These are phyloP conservation scores for Monosporozyma servazzii DNA, from an alignment of 805 yeast species.

Conservation along the genomic window DNA sequence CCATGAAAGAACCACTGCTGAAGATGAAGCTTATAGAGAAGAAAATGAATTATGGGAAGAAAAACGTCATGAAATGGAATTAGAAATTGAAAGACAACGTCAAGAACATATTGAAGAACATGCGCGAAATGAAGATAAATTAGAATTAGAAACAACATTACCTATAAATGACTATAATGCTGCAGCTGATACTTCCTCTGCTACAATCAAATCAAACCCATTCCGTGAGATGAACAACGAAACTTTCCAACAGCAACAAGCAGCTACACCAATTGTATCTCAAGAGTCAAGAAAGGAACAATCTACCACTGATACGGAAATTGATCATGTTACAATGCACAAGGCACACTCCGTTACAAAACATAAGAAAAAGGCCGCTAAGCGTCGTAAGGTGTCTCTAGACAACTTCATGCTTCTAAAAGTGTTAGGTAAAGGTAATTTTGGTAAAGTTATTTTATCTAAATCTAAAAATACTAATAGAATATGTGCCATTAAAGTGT, in stretches of 20 bases:
- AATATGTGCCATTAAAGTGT: slow-evolving; percentile 90
- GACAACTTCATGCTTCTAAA: slow-evolving; percentile 93
- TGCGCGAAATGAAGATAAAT: neutral
- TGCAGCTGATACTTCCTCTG: slow-evolving; percentile 1
- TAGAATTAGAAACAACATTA: neutral
- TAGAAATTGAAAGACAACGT: slow-evolving; percentile 9
- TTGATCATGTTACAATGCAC: slow-evolving; percentile 16
- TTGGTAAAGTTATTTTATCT: slow-evolving; percentile 96
- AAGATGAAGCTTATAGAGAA: slow-evolving; percentile 11
- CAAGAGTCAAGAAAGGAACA: neutral
- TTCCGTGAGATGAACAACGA: slow-evolving; percentile 22
- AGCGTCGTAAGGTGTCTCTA: slow-evolving; percentile 72
- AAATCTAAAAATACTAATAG: slow-evolving; percentile 76
- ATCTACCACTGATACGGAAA: neutral
- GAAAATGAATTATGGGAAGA: slow-evolving; percentile 15
- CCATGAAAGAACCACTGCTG: neutral
- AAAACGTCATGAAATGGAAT: slow-evolving; percentile 12
- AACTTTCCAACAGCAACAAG: slow-evolving; percentile 11
- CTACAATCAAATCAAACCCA: slow-evolving; percentile 13
- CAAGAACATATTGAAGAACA: slow-evolving; percentile 2
- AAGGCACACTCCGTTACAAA: slow-evolving; percentile 13
- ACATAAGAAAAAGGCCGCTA: slow-evolving; percentile 21
- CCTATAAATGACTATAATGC: neutral
- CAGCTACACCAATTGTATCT: neutral
- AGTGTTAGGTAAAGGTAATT: slow-evolving; percentile 95